phyloP scores from a whole-genome alignment of 2,329 filamentous ascomycete species.

The Fusarium incarnatum region DNA sequence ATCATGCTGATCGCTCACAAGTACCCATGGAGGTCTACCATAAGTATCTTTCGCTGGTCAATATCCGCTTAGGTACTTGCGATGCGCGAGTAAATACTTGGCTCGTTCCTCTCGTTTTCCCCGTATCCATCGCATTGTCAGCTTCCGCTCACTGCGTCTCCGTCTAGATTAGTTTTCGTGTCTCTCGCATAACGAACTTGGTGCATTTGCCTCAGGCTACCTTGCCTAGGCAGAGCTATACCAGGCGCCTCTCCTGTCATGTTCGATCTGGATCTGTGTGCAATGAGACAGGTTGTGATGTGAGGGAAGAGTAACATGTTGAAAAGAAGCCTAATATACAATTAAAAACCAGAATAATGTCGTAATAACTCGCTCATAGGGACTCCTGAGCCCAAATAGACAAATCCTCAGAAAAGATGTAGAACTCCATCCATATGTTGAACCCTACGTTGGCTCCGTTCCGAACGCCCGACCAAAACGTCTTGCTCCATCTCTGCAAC shows the following conservation, averaged over 20 bases:
- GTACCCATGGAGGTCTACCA: neutral
- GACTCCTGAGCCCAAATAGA: constrained; percentile 3
- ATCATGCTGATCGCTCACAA: constrained; percentile 7
- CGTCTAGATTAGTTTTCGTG: neutral
- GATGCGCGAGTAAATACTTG: constrained; percentile 3
- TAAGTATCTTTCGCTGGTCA: neutral
- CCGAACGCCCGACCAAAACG: constrained; percentile 23
- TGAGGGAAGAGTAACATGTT: constrained; percentile 12
- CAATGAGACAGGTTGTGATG: neutral
- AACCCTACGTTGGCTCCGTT: constrained; percentile 20
- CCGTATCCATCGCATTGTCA: constrained; percentile 37
- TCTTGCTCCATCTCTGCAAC: constrained; percentile 1
- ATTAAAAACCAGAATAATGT: constrained; percentile 14
- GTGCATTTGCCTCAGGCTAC: neutral
- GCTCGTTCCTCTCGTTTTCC: constrained; percentile 19
- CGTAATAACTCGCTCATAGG: constrained; percentile 9
- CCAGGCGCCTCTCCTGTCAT: neutral
- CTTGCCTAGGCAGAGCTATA: neutral
- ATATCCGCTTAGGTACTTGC: neutral
- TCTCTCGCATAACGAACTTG: neutral
- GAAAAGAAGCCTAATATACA: constrained; percentile 21
- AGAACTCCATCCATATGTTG: constrained; percentile 32
- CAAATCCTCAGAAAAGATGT: constrained; percentile 12
- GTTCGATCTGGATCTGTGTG: neutral
- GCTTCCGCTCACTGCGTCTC: neutral